Percentiles rank a stretch among this genome's conserved stretches.
phyloP scores from a whole-genome alignment of 345 rosid genomes.

The Eucalyptus camaldulensis region DNA sequence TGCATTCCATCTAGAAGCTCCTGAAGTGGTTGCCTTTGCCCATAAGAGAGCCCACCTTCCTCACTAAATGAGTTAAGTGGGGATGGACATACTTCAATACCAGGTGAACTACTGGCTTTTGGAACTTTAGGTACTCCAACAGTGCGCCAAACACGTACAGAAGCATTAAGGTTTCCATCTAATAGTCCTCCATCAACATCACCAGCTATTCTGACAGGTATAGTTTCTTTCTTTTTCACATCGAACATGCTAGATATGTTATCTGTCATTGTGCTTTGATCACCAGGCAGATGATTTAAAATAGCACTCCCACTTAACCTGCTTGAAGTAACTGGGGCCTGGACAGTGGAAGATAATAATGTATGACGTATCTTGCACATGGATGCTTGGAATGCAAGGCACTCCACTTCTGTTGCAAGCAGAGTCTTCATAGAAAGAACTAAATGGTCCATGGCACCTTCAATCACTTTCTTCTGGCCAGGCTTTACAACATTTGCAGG shows the following conservation, averaged over 20 bases:
- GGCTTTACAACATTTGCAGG: slow-evolving; percentile 40
- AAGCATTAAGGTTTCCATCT: slow-evolving; percentile 74
- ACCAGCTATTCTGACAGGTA: slow-evolving; percentile 91
- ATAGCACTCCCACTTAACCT: slow-evolving; percentile 46
- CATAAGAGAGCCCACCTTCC: slow-evolving; percentile 69
- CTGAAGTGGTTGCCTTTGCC: slow-evolving; percentile 86
- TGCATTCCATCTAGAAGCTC: slow-evolving; percentile 88
- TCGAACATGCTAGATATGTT: slow-evolving; percentile 65
- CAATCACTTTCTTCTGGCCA: slow-evolving; percentile 32
- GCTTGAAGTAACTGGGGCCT: slow-evolving; percentile 35
- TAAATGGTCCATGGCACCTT: slow-evolving; percentile 34
- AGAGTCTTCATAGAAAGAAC: slow-evolving; percentile 51
- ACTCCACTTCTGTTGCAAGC: slow-evolving; percentile 81
- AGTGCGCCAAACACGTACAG: slow-evolving; percentile 97
- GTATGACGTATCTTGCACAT: slow-evolving; percentile 85
- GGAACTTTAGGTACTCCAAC: slow-evolving; percentile 77
- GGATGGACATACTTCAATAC: slow-evolving; percentile 64
- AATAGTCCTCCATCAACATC: slow-evolving; percentile 73
- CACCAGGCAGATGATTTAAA: slow-evolving; percentile 65
- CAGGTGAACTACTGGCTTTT: slow-evolving; percentile 49
- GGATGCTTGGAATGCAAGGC: slow-evolving; percentile 79
- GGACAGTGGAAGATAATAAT: slow-evolving; percentile 31
- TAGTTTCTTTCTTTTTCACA: slow-evolving; percentile 68
- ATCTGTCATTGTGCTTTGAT: slow-evolving; percentile 66
- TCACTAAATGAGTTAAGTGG: slow-evolving; percentile 64